Evolutionary conservation across 441 rosid genomes (phyloP), one percentile per base, ranked within the genome.

Genomic region (Eutrema salsugineum): DNA sequence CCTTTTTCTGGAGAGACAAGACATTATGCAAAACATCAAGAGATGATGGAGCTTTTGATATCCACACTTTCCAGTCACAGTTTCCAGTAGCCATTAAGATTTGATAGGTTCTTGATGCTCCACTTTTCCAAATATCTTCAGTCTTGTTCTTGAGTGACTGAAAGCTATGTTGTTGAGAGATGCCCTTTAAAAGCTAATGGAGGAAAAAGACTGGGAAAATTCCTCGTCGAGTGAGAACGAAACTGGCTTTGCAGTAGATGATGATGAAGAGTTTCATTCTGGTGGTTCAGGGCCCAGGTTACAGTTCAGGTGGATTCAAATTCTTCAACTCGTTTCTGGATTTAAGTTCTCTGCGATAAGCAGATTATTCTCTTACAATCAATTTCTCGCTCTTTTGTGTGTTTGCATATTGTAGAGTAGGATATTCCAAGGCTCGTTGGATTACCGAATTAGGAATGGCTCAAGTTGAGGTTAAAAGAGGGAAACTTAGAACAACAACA

Each of bases 401-500:
- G 36, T 57, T 55, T 47, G 14, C 16, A 32, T 11, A 43, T 22
- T 66, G 11, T 66, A 93, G 98, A 85, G 87, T 82, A 47, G 91
- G 85, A 64, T 55, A 79, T 22, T 91, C 99, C 6, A 88, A 82
- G 78, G 95, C 90, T 71, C 76, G 73, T 56, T 94, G 99, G 99
- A 69, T 77, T 35, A 59, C 56, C 6, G 79, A 82, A 59, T 24
- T 81, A 71, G 85, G 85, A 58, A 79, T 94, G 89, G 93, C 91
- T 16, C 84, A 90, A 77, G 86, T 89, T 66, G 72, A 82, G 44
- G 90, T 86, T 35, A 89, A 85, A 84, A 88, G 86, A 58, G 97
- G 97, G 4, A 88, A 87, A 78, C 75, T 90, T 79, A 90, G 97
- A 97, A 86, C 86, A 11, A 86, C 97, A 2, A 87, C 90, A 5